Base-by-base conservation (phyloP, 495 filamentous ascomycete species). In the Pyrenula aspistea region DNA sequence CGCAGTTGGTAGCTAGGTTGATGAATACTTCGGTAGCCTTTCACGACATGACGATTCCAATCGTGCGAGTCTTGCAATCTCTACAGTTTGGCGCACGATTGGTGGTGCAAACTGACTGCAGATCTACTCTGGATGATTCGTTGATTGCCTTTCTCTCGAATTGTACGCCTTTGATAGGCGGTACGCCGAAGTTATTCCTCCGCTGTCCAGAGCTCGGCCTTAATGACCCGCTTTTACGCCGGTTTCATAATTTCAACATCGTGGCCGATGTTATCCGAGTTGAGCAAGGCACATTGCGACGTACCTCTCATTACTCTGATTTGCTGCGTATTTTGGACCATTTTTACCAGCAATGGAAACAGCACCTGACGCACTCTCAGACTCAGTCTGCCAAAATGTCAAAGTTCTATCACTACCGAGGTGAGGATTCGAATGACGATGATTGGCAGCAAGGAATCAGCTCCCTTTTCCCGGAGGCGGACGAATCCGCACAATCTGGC, bases 361-460 rank as follows among this genome's bases (percentile, higher is more conserved):
- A 75, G 36, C 81, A 84, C 63, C 77, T 94, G 12, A 76, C 79
- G 31, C 74, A 83, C 24, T 90, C 95, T 59, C 83, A 87, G 63
- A 80, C 83, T 63, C 77, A 84, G 55, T 82, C 83, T 56, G 81
- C 87, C 11, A 74, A 79, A 21, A 88, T 86, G 60, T 79, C 75
- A 12, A 86, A 89, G 52, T 64, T 92, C 22, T 99, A 92, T 68
- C 83, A 82, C 12, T 96, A 89, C 68, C 79, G 79, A 60, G 92
- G 91, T 57, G 84, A 91, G 55, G 86, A 87, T 58, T 77, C 80
- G n/a, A 84, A 88, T 53, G 82, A 90, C 63, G 77, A 85, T 54
- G 89, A 42, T 8, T 15, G 4, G 31, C 8, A 42, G 4, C 8
- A 42, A 4, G 8, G 15, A 42, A 15, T 42, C 15, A 4, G 31